A percentile compares a stretch with the other conserved stretches of the same genome.
Conservation (phyloP, 2,329 filamentous ascomycete species). For the Neofusicoccum umdonicola region DNA sequence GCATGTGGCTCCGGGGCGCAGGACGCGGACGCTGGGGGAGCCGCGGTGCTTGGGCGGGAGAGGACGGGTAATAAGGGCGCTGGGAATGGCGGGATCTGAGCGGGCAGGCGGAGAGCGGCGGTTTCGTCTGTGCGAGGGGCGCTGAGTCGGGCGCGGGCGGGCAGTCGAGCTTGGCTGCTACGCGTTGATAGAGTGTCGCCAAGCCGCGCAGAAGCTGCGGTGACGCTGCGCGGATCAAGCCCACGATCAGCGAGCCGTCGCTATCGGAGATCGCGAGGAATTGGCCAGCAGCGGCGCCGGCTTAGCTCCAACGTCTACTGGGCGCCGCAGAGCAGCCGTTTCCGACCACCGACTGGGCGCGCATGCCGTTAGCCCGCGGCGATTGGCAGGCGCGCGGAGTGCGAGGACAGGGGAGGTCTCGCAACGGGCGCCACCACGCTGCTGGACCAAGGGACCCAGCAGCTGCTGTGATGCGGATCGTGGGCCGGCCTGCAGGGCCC, state of each 20-base stretch:
- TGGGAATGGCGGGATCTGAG: not conserved
- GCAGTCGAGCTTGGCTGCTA: not conserved
- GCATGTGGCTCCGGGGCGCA: not conserved
- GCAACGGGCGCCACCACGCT: not conserved
- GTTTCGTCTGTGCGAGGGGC: not conserved
- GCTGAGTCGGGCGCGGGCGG: not conserved
- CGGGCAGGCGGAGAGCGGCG: not conserved
- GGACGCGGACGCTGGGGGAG: not conserved
- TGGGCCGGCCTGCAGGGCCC: not conserved
- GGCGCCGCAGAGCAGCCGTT: not conserved
- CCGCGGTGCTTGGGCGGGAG: not conserved
- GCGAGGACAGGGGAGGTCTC: not conserved
- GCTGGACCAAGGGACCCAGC: not conserved
- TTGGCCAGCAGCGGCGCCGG: constrained; percentile 4
- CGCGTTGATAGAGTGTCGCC: not conserved
- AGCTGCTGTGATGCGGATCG: not conserved
- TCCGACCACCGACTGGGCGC: not conserved
- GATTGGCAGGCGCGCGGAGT: not conserved
- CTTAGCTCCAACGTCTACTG: constrained; percentile 1
- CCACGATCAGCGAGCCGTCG: not conserved
- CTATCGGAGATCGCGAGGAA: constrained; percentile 12
- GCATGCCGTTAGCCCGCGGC: not conserved
- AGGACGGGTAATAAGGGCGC: constrained; percentile 12
- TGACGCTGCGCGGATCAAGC: not conserved
- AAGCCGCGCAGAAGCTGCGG: constrained; percentile 3